Evolutionary conservation across 2,329 filamentous ascomycete species (phyloP), one percentile per base, ranked within the genome.

Genomic region (Trichoderma sp.): DNA sequence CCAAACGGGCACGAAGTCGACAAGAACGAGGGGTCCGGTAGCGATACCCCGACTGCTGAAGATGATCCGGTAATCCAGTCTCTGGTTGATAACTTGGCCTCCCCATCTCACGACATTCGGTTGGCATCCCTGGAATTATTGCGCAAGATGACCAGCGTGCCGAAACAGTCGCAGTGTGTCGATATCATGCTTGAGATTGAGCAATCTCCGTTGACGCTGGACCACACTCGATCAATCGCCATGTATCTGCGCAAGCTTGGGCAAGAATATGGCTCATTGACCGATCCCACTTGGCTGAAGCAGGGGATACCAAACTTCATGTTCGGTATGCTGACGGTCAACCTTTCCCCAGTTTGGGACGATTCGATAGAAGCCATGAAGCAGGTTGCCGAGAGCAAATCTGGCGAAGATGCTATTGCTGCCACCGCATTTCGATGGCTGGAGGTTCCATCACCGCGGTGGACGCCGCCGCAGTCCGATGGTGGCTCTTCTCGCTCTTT

Each of bases 261-360:
- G 15, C 78, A 83, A 62, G 78, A 78, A 34, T 96, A 95, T 73
- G 78, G 83, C 6, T 80, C 84, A 26, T 74, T 89, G 10, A 79
- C 81, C 47, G 78, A 84, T 2, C 82, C 85, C 44, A 85, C 85
- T 1, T 91, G 89, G 86, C 78, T 96, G 68, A 82, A 85, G 66
- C 83, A 85, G 71, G 87, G 92, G 7, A 84, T 98, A 34, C 91
- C 93, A 0, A 83, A 86, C 0, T 98, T 93, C 72, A 88, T 92
- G 71, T 97, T 97, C 71, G 95, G 95, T 56, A 85, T 97, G 77
- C 83, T 98, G 66, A 95, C 93, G 0, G 88, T 96, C 56, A 91
- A 90, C 70, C 82, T 97, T 69, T 86, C 93, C 0, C 92, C 92
- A 43, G 82, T 96, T 6, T 97, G 94, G 91, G 91, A 96, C 67